Evolutionary conservation across 78 protist genomes (phyloP).

Genomic region (Dictyostelium citrinum): DNA sequence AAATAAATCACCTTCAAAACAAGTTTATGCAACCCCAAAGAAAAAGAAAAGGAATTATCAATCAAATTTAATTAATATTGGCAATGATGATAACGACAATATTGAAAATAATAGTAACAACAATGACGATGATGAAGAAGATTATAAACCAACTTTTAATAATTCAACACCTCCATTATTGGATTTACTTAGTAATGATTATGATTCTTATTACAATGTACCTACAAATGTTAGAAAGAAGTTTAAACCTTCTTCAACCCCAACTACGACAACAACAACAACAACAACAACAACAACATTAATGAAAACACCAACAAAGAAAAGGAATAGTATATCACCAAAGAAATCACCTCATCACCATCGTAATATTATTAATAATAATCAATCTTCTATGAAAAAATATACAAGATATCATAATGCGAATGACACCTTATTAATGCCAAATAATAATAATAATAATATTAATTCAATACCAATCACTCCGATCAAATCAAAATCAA

Average conservation of each 20-base stretch:
- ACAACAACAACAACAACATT: neutral
- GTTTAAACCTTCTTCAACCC: neutral
- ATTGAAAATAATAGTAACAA: neutral
- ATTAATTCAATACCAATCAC: neutral
- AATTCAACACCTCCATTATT: neutral
- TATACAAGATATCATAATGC: neutral
- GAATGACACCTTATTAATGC: neutral
- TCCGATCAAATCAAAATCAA: neutral
- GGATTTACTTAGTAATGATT: conserved; percentile 10
- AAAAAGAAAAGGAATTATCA: neutral
- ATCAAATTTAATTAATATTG: neutral
- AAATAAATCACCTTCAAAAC: neutral
- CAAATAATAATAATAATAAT: neutral
- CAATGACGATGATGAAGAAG: neutral
- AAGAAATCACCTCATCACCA: conserved; percentile 7
- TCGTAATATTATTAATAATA: neutral
- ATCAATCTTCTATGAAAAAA: neutral
- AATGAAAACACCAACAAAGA: neutral
- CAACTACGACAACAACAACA: neutral
- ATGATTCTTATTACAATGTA: neutral
- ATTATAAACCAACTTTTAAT: conserved; percentile 2
- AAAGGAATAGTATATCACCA: neutral
- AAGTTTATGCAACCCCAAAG: neutral
- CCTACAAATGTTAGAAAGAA: conserved; percentile 40
- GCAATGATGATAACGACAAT: neutral